A percentile compares a stretch with the other conserved stretches of the same genome.
phyloP scores from a whole-genome alignment of 129 eudicot genomes.

The Saussurea involucrata region DNA sequence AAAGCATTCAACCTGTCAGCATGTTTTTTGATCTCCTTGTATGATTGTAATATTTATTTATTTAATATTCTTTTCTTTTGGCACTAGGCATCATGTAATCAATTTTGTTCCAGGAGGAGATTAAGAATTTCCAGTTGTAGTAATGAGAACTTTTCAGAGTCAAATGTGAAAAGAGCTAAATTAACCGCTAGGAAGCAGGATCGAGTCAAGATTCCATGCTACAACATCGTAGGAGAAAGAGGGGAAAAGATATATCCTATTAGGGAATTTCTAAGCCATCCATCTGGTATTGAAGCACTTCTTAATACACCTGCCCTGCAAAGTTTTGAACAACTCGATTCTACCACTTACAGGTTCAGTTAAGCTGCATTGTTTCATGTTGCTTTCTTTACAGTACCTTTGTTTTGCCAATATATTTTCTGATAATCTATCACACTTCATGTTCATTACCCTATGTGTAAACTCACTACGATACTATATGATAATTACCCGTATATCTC shows the following conservation, averaged over 20 bases:
- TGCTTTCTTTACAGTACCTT: background rate
- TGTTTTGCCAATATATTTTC: background rate
- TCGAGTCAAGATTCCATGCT: slow-evolving; percentile 54
- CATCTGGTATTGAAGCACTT: slow-evolving; percentile 76
- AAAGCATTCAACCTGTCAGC: background rate
- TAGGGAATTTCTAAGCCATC: slow-evolving; percentile 68
- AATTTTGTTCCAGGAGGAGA: slow-evolving; percentile 46
- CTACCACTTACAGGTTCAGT: slow-evolving; percentile 71
- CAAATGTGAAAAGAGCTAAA: slow-evolving; percentile 56
- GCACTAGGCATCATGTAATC: slow-evolving; percentile 19
- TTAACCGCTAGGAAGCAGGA: slow-evolving; percentile 73
- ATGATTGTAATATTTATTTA: background rate
- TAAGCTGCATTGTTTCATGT: background rate
- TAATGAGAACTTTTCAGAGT: slow-evolving; percentile 36
- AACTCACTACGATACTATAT: background rate
- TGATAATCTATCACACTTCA: background rate
- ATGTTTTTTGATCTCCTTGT: background rate
- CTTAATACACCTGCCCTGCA: slow-evolving; percentile 62
- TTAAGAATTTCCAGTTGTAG: slow-evolving; percentile 32
- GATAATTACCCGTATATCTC: background rate
- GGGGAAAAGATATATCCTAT: slow-evolving; percentile 39
- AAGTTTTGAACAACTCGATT: slow-evolving; percentile 55
- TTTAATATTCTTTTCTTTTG: slow-evolving; percentile 15
- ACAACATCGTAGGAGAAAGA: slow-evolving; percentile 20
- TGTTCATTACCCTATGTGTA: background rate